Conservation (phyloP, 1,139 yeast species). For the Suhomyces guaymorum region DNA sequence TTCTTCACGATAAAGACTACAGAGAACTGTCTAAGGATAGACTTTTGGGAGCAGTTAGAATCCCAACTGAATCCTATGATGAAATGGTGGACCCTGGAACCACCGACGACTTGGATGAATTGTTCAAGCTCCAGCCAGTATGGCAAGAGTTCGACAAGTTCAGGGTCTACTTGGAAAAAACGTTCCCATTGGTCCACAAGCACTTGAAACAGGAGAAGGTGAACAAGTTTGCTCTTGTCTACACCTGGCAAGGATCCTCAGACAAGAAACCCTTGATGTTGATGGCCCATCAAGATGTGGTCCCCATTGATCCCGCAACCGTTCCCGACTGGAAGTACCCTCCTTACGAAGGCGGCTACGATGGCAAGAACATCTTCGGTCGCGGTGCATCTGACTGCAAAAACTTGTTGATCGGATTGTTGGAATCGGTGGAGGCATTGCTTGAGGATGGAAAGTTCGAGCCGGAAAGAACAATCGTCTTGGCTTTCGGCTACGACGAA, state of each 20-base stretch:
- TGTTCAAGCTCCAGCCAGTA: constrained; percentile 23
- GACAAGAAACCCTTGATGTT: constrained; percentile 41
- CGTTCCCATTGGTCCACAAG: constrained; percentile 36
- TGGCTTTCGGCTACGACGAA: constrained; percentile 53
- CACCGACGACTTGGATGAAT: constrained; percentile 25
- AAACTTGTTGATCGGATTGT: constrained; percentile 40
- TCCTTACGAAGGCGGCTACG: constrained; percentile 45
- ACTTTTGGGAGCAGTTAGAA: constrained; percentile 55
- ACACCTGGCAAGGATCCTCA: constrained; percentile 38
- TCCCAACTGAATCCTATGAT: constrained; percentile 67
- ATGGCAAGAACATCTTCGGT: constrained; percentile 43
- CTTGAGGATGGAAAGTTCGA: constrained; percentile 34
- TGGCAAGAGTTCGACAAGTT: constrained; percentile 36
- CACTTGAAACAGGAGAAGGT: constrained; percentile 32
- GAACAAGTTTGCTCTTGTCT: constrained; percentile 36
- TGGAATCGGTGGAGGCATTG: constrained; percentile 45
- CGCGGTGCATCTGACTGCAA: constrained; percentile 53
- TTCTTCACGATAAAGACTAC: constrained; percentile 40
- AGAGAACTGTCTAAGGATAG: constrained; percentile 41
- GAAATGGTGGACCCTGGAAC: constrained; percentile 32
- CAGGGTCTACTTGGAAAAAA: constrained; percentile 28
- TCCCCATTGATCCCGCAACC: constrained; percentile 47
- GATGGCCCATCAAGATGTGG: constrained; percentile 53
- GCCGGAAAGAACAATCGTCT: constrained; percentile 44
- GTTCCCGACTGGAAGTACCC: constrained; percentile 43